phyloP scores from a whole-genome alignment of 2,329 filamentous ascomycete species.

The Fusarium pilosicola region DNA sequence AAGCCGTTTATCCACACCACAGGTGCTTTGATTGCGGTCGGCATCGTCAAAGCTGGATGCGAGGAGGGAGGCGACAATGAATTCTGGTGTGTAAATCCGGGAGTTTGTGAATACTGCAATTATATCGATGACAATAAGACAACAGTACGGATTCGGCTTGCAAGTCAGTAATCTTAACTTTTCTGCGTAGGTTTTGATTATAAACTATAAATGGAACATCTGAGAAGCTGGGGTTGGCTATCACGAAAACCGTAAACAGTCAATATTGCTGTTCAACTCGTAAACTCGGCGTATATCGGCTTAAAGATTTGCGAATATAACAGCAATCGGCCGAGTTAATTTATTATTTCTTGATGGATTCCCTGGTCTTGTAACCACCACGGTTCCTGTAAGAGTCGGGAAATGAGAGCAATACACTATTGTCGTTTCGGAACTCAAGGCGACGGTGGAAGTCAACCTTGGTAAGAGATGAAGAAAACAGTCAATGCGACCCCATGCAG shows the following conservation, averaged over 20 bases:
- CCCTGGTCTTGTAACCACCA: too few relatives aligned
- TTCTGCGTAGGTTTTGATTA: not conserved
- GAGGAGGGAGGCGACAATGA: rapidly evolving
- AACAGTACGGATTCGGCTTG: not conserved
- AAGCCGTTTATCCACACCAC: not conserved
- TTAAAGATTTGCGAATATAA: not conserved
- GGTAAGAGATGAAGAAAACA: not conserved
- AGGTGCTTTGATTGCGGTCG: not conserved
- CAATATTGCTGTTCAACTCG: not conserved
- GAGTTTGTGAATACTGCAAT: not conserved
- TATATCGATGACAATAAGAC: too few relatives aligned
- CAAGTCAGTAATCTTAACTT: not conserved
- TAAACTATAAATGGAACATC: not conserved
- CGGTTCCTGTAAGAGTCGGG: too few relatives aligned
- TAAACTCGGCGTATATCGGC: not conserved
- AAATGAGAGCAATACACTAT: not conserved
- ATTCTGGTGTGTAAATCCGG: too few relatives aligned
- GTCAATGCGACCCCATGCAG: too few relatives aligned
- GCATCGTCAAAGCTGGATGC: not conserved
- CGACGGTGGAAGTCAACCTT: rapidly evolving
- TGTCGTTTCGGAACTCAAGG: not conserved
- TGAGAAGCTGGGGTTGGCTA: not conserved
- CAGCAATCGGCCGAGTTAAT: rapidly evolving
- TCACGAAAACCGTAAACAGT: not conserved
- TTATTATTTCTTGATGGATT: too few relatives aligned